Conservation (phyloP, 441 rosid species). For the Pelargonium myrrhifolium region DNA sequence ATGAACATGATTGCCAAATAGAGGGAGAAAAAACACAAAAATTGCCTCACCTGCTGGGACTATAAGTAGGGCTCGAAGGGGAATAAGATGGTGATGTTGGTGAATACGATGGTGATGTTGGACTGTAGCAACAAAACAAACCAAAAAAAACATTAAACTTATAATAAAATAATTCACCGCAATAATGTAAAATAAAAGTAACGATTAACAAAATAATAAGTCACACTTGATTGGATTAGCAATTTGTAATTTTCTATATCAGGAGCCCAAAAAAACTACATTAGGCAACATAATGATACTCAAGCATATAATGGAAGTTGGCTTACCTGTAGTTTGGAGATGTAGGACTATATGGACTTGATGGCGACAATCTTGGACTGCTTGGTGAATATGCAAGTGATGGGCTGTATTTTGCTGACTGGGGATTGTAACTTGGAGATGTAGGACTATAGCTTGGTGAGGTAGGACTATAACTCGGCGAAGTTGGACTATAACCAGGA, state of each 20-base stretch:
- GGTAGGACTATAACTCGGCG: constrained; percentile 40
- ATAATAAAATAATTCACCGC: not conserved
- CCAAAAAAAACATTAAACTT: not conserved
- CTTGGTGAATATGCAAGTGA: constrained; percentile 89
- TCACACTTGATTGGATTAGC: not conserved
- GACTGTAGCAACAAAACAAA: constrained; percentile 45
- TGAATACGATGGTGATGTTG: constrained; percentile 88
- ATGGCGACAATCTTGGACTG: constrained; percentile 80
- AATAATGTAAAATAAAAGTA: not conserved
- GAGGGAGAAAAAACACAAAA: not conserved
- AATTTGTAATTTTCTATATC: not conserved
- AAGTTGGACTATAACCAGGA: constrained; percentile 45
- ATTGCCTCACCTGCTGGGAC: constrained; percentile 83
- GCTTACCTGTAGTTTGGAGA: constrained; percentile 83
- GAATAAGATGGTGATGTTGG: constrained; percentile 95
- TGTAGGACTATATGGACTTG: constrained; percentile 90
- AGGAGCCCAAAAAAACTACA: not conserved
- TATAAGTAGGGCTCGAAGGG: constrained; percentile 83
- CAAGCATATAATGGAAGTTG: not conserved
- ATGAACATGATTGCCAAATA: not conserved
- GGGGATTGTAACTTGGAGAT: constrained; percentile 79
- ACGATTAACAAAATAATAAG: not conserved
- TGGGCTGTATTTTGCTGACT: constrained; percentile 76
- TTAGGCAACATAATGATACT: not conserved
- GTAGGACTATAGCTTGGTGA: constrained; percentile 62